These are phyloP conservation scores for Fragaria ananassa DNA, from an alignment of 306 rosid genomes.

Conservation along the genomic window DNA sequence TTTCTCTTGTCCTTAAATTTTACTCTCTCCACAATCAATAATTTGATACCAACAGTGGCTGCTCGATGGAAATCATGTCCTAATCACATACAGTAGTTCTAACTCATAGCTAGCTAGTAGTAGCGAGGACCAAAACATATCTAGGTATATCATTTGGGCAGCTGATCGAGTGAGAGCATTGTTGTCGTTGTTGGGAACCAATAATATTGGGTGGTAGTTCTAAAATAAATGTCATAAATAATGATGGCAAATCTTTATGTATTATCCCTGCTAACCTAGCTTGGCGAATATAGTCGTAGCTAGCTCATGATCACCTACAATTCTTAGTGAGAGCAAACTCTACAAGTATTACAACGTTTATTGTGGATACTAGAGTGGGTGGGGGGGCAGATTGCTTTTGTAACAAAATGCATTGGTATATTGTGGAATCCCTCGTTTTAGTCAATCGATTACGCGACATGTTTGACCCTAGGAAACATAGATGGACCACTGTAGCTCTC, in stretches of 20 bases:
- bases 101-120: neutral
- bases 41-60: neutral
- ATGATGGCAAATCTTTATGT: neutral
- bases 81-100: neutral
- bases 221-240: neutral
- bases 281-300: neutral
- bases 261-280: conserved; percentile 1
- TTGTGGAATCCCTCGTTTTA: neutral
- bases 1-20: neutral
- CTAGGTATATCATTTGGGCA: neutral
- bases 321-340: neutral
- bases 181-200: neutral
- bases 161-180: neutral
- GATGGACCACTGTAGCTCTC: neutral
- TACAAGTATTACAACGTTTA: neutral
- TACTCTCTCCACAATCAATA: neutral
- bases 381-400: neutral
- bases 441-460: neutral
- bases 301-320: conserved; percentile 12
- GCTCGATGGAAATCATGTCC: neutral
- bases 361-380: neutral
- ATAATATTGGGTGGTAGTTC: neutral
- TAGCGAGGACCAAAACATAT: neutral
- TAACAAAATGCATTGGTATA: neutral
- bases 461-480: neutral